phyloP scores from a whole-genome alignment of 2,329 filamentous ascomycete genomes.

The Magnaporthiopsis rhizophila region DNA sequence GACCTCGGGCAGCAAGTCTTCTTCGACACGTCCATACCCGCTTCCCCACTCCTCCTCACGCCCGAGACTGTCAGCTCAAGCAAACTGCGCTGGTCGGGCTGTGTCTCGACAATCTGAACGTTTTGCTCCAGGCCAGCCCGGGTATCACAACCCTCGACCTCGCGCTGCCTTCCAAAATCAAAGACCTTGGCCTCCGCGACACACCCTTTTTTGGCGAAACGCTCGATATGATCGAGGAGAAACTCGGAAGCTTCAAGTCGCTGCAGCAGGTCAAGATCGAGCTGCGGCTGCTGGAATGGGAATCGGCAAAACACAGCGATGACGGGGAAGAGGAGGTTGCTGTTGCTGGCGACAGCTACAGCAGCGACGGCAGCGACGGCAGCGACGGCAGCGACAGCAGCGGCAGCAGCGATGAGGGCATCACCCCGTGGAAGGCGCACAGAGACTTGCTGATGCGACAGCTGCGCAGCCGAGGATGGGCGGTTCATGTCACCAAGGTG shows the following conservation, averaged over 20 bases:
- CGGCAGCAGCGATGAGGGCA: too few species aligned
- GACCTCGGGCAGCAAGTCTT: background rate
- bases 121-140: background rate
- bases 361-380: too few species aligned
- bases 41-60: background rate
- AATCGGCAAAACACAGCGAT: background rate
- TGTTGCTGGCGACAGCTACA: too few species aligned
- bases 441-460: background rate
- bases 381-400: too few species aligned
- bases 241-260: background rate
- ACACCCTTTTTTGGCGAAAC: background rate
- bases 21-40: background rate
- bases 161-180: background rate
- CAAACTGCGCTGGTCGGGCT: background rate
- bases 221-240: background rate
- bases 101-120: background rate
- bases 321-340: background rate
- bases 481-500: background rate
- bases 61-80: too few species aligned
- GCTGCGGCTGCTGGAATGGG: background rate
- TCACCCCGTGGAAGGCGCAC: background rate
- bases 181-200: background rate
- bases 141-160: background rate
- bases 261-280: background rate
- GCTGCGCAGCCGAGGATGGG: background rate